Percentiles rank a stretch among this genome's conserved stretches.
Conservation (phyloP, 169 alveolate genomes). For the Cryptosporidium parvum region DNA sequence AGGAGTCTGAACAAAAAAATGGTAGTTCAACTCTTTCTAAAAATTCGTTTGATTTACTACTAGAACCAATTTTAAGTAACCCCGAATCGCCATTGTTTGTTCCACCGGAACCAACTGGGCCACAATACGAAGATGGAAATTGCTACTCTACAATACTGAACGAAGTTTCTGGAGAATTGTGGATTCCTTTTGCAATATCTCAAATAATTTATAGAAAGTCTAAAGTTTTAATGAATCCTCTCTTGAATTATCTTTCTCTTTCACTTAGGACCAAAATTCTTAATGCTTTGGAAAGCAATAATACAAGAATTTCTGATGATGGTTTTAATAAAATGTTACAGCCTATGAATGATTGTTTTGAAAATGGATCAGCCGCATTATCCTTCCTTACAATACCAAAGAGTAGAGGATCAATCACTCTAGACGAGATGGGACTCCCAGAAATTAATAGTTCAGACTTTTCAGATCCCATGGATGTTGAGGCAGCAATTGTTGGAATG, state of each 20-base stretch:
- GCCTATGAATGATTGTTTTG: constrained; percentile 68
- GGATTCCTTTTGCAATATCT: constrained; percentile 73
- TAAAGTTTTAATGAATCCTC: constrained; percentile 58
- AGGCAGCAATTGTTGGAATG: constrained; percentile 73
- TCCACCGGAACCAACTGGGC: constrained; percentile 36
- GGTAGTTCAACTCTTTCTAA: constrained; percentile 13
- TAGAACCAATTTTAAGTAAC: constrained; percentile 43
- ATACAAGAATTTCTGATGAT: constrained; percentile 52
- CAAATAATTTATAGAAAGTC: constrained; percentile 71
- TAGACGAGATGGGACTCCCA: constrained; percentile 59
- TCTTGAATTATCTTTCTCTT: constrained; percentile 49
- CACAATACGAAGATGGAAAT: constrained; percentile 25
- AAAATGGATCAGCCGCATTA: constrained; percentile 63
- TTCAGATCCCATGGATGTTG: constrained; percentile 61
- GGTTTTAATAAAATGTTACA: constrained; percentile 61
- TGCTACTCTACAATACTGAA: constrained; percentile 68
- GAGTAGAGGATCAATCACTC: constrained; percentile 63
- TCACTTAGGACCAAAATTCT: constrained; percentile 42
- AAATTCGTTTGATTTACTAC: constrained; percentile 24
- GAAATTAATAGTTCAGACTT: constrained; percentile 72
- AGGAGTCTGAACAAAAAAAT: neutral
- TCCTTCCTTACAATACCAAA: constrained; percentile 70
- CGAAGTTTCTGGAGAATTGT: constrained; percentile 75
- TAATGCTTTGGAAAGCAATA: constrained; percentile 49
- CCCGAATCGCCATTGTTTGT: constrained; percentile 37